Evolutionary conservation across 2,329 filamentous ascomycete genomes (phyloP), one percentile per base, ranked within the genome.

Genomic region (Trichoderma atroviride): DNA sequence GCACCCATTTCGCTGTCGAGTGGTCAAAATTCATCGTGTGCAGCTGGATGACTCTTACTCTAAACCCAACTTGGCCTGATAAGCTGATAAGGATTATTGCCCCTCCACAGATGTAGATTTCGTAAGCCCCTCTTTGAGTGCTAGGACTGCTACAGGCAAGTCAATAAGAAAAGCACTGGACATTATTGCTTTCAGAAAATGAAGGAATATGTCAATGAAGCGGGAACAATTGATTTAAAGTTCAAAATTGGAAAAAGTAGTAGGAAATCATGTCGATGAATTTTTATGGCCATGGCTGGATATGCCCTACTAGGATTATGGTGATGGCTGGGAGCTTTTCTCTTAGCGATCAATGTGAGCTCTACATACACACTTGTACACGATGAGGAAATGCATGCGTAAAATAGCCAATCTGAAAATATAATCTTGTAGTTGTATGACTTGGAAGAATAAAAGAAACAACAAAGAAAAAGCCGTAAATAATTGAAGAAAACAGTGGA

Each of bases 1-100:
- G 71, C 75, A 75, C 74, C 73, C 75, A 78, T 78, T 80, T 81
- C 74, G 74, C 73, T 75, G 76, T 75, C 74, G 74, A 73, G 76
- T 74, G 74, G 78, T 76, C 77, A 81, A 81, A 80, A 80, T 81
- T 82, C 78, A 75, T 80, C 79, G 78, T 82, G 80, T 80, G 79
- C 76, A 79, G 74, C 74, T 76, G 73, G 77, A 76, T 80, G 79
- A 82, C 77, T 81, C 78, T 76, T 76, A 77, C 77, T 75, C 81
- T 82, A 82, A 73, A 35, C 79, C 78, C 16, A 22, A 74, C 77
- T 57, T 7, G 77, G 73, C 3, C 47, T 57, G 80, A 82, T 82
- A 82, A 78, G 70, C 57, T 69, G 80, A 81, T 82, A 82, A 80
- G 76, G 65, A 72, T 40, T 56, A 53, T 64, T 79, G 79, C 79